phyloP scores from a whole-genome alignment of 2,329 filamentous ascomycete species.

The Fusarium gaditjirri region DNA sequence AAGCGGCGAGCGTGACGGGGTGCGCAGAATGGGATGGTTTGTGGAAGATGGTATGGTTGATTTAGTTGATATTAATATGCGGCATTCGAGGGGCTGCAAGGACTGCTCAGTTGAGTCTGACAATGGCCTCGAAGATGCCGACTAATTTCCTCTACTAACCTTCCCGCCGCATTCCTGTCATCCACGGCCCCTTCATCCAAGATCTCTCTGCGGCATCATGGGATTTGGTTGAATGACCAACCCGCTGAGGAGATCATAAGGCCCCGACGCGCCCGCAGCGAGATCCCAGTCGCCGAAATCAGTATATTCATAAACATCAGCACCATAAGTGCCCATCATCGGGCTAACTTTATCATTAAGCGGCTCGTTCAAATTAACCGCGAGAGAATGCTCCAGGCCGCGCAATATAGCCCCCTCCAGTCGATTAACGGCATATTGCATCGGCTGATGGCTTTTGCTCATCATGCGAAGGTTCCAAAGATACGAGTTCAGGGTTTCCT shows the following conservation, averaged over 20 bases:
- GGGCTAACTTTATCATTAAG: conserved; percentile 46
- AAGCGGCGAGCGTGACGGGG: conserved; percentile 9
- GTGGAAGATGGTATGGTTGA: conserved; percentile 47
- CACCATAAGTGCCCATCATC: conserved; percentile 41
- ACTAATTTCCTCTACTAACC: conserved; percentile 30
- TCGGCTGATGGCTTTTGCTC: conserved; percentile 51
- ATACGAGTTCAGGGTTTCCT: conserved; percentile 49
- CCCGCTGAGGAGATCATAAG: conserved; percentile 46
- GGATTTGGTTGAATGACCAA: conserved; percentile 40
- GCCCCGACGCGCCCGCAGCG: conserved; percentile 41
- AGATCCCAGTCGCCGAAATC: conserved; percentile 51
- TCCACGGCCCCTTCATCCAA: conserved; percentile 22
- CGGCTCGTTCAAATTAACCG: conserved; percentile 49
- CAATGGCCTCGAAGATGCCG: conserved; percentile 31
- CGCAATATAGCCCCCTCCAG: conserved; percentile 52
- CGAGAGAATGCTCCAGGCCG: conserved; percentile 51
- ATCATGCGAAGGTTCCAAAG: conserved; percentile 49
- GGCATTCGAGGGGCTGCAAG: conserved; percentile 28
- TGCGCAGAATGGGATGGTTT: conserved; percentile 46
- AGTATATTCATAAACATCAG: conserved; percentile 47
- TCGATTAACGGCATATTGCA: conserved; percentile 52
- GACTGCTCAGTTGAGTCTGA: conserved; percentile 32
- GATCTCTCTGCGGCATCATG: conserved; percentile 41
- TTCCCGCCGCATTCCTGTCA: not conserved
- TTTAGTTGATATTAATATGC: conserved; percentile 41